phyloP scores from a whole-genome alignment of 2,329 filamentous ascomycete genomes.

The Lachnellula occidentalis region DNA sequence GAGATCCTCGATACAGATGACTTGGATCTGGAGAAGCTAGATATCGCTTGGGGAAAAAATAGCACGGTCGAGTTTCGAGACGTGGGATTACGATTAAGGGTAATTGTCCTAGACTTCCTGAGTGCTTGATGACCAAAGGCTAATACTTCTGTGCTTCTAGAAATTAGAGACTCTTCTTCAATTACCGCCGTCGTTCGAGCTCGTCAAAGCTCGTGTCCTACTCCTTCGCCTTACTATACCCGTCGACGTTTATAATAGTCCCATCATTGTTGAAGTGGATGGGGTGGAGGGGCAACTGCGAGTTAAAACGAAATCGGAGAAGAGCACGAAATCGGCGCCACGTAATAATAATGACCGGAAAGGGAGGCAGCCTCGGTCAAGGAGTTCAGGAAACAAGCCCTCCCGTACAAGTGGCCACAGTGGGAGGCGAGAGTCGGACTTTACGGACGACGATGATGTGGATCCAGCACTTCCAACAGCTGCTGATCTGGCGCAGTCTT shows the following conservation, averaged over 20 bases:
- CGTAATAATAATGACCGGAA: slow-evolving; percentile 30
- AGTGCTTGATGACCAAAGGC: slow-evolving; percentile 2
- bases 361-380: slow-evolving; percentile 26
- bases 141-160: slow-evolving; percentile 40
- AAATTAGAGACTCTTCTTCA: slow-evolving; percentile 72
- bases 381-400: neutral
- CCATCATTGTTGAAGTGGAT: slow-evolving; percentile 76
- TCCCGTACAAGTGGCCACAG: neutral
- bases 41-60: slow-evolving; percentile 74
- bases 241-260: slow-evolving; percentile 79
- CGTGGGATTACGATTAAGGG: slow-evolving; percentile 75
- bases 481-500: slow-evolving; percentile 70
- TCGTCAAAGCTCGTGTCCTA: slow-evolving; percentile 70
- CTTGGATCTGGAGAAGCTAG: slow-evolving; percentile 78
- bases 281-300: slow-evolving; percentile 69
- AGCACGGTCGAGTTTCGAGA: slow-evolving; percentile 82
- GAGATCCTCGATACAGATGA: slow-evolving; percentile 85
- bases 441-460: slow-evolving; percentile 16
- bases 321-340: slow-evolving; percentile 30
- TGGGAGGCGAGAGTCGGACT: slow-evolving; percentile 7
- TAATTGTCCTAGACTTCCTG: slow-evolving; percentile 35
- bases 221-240: slow-evolving; percentile 77
- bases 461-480: slow-evolving; percentile 57
- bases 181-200: slow-evolving; percentile 65
- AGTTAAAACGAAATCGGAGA: slow-evolving; percentile 36